Conservation (phyloP, 2,329 filamentous ascomycete species). For the Aphanocladium album region DNA sequence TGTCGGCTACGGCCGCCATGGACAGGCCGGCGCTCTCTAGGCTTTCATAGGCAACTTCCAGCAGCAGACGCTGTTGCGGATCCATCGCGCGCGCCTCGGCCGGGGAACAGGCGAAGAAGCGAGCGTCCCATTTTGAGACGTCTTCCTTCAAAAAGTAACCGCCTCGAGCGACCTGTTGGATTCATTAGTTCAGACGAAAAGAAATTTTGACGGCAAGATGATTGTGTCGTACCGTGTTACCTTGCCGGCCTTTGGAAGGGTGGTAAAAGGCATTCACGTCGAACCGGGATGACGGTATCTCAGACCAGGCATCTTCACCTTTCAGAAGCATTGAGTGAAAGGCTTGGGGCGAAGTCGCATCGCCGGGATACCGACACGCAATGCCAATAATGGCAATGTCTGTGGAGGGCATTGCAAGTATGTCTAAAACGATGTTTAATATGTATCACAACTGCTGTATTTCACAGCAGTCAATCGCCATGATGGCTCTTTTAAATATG, state of each 20-base stretch:
- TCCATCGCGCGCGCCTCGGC: neutral
- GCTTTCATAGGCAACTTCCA: neutral
- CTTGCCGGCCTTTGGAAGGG: neutral
- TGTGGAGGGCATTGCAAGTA: too few relatives aligned
- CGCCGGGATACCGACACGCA: neutral
- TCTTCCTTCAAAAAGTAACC: neutral
- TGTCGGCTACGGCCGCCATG: neutral
- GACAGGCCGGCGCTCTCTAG: neutral
- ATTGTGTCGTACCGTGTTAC: neutral
- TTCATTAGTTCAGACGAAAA: neutral
- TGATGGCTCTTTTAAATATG: too few relatives aligned
- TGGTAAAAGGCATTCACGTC: neutral
- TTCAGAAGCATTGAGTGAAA: neutral
- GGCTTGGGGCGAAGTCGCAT: neutral
- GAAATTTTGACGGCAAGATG: neutral
- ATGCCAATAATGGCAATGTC: neutral
- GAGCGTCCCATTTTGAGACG: neutral
- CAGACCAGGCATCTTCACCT: neutral
- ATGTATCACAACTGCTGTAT: too few relatives aligned
- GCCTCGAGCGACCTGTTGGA: neutral
- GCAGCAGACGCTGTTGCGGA: neutral
- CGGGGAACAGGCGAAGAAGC: neutral
- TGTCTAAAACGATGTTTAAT: too few relatives aligned
- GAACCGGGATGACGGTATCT: neutral
- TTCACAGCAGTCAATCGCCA: too few relatives aligned